Percentiles rank a stretch among this genome's conserved stretches.
phyloP scores from a whole-genome alignment of 805 yeast species.

The Saccharomycopsis babjevae region DNA sequence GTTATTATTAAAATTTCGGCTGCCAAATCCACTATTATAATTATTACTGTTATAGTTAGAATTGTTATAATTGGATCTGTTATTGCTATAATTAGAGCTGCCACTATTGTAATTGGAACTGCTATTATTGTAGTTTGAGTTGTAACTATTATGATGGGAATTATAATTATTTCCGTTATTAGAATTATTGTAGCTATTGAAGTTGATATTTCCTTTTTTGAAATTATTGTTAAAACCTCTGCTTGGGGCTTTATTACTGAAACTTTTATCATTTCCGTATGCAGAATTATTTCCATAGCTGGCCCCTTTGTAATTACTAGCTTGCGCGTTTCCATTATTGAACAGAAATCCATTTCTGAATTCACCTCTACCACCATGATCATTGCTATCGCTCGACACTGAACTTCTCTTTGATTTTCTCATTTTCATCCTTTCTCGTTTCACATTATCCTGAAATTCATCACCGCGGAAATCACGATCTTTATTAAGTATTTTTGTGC shows the following conservation, averaged over 20 bases:
- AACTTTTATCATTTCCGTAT: background rate
- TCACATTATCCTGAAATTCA: background rate
- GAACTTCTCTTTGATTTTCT: background rate
- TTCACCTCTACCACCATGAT: conserved; percentile 6
- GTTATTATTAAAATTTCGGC: conserved; percentile 1
- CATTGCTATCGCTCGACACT: background rate
- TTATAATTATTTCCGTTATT: background rate
- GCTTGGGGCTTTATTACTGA: background rate
- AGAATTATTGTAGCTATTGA: conserved; percentile 6
- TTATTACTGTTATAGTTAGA: conserved; percentile 5
- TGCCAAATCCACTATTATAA: conserved; percentile 15
- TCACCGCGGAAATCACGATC: background rate
- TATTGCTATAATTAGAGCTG: conserved; percentile 7
- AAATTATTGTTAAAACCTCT: background rate
- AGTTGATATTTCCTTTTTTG: background rate
- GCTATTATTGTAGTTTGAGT: no score
- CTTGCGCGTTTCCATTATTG: background rate
- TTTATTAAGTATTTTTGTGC: conserved; percentile 10
- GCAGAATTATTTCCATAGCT: background rate
- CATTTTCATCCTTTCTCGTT: background rate
- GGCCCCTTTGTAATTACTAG: background rate
- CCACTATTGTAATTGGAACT: no score
- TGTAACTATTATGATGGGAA: no score
- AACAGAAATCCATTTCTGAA: background rate
- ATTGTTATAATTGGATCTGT: conserved; percentile 13